phyloP scores from a whole-genome alignment of 2,329 filamentous ascomycete species.

The Pseudofabraea citricarpa region DNA sequence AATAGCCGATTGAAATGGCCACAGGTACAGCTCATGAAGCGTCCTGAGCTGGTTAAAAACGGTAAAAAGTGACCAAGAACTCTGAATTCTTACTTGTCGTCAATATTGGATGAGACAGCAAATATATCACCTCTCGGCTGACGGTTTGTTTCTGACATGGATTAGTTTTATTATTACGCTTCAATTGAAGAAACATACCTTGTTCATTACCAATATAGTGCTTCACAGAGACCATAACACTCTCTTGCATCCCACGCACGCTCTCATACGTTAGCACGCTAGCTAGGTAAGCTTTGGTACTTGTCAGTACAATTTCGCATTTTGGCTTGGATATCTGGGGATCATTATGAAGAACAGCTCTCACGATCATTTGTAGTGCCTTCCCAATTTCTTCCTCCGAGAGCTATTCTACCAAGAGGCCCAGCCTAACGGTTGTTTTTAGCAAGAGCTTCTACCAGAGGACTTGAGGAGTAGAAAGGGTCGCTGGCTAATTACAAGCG shows the following conservation, averaged over 20 bases:
- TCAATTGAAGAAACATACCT: no score
- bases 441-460: no score
- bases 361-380: conserved; percentile 51
- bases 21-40: conserved; percentile 75
- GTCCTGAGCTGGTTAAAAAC: no score
- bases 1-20: conserved; percentile 79
- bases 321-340: neutral
- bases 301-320: neutral
- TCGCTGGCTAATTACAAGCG: no score
- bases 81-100: no score
- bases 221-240: conserved; percentile 66
- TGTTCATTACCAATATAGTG: neutral
- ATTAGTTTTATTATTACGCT: no score
- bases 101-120: neutral
- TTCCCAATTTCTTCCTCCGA: conserved; percentile 63
- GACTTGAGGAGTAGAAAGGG: no score
- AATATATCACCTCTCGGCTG: neutral
- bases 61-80: no score
- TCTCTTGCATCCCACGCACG: conserved; percentile 63
- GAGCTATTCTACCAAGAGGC: conserved; percentile 54
- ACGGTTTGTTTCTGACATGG: neutral
- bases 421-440: no score
- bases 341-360: neutral
- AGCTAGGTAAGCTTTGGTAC: conserved; percentile 47
- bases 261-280: conserved; percentile 42